Percentiles rank a stretch among this genome's conserved stretches.
These are phyloP conservation scores for Tinospora cordifolia DNA, from an alignment of 164 flowering plant species.

Conservation along the genomic window DNA sequence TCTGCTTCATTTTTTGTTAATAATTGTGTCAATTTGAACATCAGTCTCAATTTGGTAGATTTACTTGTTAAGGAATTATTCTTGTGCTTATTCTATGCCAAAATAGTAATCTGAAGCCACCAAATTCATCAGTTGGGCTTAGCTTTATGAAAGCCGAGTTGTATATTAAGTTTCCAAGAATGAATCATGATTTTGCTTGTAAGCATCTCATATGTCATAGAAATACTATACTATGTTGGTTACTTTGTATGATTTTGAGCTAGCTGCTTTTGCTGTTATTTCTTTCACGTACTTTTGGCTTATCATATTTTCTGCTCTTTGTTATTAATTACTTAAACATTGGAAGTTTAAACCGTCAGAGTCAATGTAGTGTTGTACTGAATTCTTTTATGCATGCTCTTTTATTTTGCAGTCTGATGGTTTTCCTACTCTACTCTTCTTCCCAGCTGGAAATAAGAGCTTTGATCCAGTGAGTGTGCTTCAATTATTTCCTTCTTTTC, in stretches of 20 bases:
- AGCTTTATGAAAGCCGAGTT: too few species aligned
- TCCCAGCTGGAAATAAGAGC: constrained; percentile 92
- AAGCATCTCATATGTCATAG: too few species aligned
- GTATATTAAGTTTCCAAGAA: too few species aligned
- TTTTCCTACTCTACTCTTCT: constrained; percentile 78
- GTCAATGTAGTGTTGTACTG: neutral
- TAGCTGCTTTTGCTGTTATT: neutral
- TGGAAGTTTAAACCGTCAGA: neutral
- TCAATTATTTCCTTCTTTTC: neutral
- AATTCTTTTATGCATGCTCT: neutral
- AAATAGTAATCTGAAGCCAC: too few species aligned
- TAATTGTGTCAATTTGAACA: neutral
- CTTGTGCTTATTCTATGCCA: too few species aligned
- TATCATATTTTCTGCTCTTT: neutral
- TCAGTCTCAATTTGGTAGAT: neutral
- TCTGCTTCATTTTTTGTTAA: neutral
- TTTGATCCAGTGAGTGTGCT: constrained; percentile 68
- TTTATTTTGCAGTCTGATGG: constrained; percentile 76
- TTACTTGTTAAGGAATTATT: neutral
- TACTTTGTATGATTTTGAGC: neutral
- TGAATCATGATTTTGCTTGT: too few species aligned
- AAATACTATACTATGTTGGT: too few species aligned
- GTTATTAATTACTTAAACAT: neutral
- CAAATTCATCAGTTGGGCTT: too few species aligned
- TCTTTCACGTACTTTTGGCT: neutral